Evolutionary conservation across 2,329 filamentous ascomycete genomes (phyloP).

Genomic region (Fusarium papillatum): DNA sequence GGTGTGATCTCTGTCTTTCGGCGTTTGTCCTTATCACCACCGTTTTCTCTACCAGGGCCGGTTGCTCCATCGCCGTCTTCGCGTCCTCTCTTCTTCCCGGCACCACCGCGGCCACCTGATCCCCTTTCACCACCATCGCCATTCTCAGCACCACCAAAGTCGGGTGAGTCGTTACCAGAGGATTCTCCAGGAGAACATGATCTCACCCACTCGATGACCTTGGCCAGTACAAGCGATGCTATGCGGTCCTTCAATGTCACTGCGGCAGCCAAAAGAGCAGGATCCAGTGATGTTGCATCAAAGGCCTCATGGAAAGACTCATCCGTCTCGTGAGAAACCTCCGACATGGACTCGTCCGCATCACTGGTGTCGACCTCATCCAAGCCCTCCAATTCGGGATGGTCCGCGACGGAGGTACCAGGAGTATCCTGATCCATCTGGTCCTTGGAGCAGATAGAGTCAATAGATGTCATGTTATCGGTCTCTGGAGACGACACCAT

Average conservation of each 20-base stretch:
- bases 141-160: background rate
- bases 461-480: background rate
- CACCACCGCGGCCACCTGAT: background rate
- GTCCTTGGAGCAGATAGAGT: background rate
- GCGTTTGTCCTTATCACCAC: constrained; percentile 30
- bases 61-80: constrained; percentile 4
- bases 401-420: constrained; percentile 7
- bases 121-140: background rate
- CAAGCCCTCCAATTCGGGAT: background rate
- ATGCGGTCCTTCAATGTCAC: constrained; percentile 25
- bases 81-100: constrained; percentile 23
- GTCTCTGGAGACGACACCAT: background rate
- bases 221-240: constrained; percentile 2
- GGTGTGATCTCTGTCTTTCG: constrained; percentile 10
- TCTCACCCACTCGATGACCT: constrained; percentile 18
- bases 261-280: background rate
- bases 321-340: constrained; percentile 23
- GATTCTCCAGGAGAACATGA: constrained; percentile 9
- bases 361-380: constrained; percentile 18
- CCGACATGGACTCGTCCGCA: constrained; percentile 22
- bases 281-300: constrained; percentile 12
- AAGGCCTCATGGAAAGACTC: constrained; percentile 29
- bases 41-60: constrained; percentile 11
- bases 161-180: background rate
- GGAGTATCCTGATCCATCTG: constrained; percentile 3